Percentiles rank a stretch among this genome's conserved stretches.
phyloP scores from a whole-genome alignment of 257 asterid species.

The Paraleonurus japonicus region DNA sequence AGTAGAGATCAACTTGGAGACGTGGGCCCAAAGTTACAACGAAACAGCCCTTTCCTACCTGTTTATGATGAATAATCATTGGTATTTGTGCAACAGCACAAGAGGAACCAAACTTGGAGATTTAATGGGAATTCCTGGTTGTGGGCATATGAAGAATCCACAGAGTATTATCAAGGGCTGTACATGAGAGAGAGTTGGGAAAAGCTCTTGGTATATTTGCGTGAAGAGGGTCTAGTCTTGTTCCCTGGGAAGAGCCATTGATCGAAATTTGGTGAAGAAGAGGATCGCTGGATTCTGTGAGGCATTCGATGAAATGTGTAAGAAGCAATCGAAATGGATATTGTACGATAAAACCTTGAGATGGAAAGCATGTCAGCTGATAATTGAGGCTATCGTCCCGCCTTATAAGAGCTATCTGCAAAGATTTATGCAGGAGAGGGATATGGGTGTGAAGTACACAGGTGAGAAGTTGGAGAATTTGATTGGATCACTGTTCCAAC shows the following conservation, averaged over 20 bases:
- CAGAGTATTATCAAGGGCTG: constrained; percentile 41
- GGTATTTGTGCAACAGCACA: constrained; percentile 53
- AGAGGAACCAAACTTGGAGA: constrained; percentile 67
- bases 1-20: constrained; percentile 59
- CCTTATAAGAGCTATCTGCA: constrained; percentile 51
- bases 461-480: constrained; percentile 44
- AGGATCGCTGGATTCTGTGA: constrained; percentile 50
- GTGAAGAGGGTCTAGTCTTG: constrained; percentile 57
- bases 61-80: constrained; percentile 65
- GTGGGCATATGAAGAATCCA: constrained; percentile 46
- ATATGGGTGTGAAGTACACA: constrained; percentile 36
- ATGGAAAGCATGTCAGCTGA: constrained; percentile 40
- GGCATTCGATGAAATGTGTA: constrained; percentile 59
- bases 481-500: constrained; percentile 55
- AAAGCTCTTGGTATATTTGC: constrained; percentile 47
- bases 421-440: constrained; percentile 42
- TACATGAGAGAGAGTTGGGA: constrained; percentile 79
- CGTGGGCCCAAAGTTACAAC: constrained; percentile 56
- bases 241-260: constrained; percentile 80
- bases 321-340: constrained; percentile 58
- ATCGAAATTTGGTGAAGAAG: constrained; percentile 51
- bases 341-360: constrained; percentile 57
- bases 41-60: constrained; percentile 49
- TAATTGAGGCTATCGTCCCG: constrained; percentile 54
- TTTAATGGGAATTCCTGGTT: constrained; percentile 67